These are phyloP conservation scores for Cyclostephanos tholiformis DNA, from an alignment of 108 stramenopile genomes.

Conservation along the genomic window DNA sequence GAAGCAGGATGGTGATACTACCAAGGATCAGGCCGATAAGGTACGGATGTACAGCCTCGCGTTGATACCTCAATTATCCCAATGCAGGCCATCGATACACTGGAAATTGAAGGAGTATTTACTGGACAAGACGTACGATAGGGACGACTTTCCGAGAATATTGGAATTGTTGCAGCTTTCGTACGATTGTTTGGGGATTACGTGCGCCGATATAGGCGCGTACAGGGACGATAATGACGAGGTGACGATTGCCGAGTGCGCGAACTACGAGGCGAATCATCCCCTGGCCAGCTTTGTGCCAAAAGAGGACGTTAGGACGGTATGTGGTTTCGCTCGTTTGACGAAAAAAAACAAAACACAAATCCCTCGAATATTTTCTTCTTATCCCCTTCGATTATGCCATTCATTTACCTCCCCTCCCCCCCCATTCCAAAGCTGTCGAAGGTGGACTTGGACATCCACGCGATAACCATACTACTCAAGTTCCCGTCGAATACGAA, in stretches of 20 bases:
- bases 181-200: slow-evolving; percentile 78
- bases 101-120: slow-evolving; percentile 65
- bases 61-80: slow-evolving; percentile 76
- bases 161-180: slow-evolving; percentile 58
- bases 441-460: slow-evolving; percentile 75
- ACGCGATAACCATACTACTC: slow-evolving; percentile 36
- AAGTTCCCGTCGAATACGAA: slow-evolving; percentile 42
- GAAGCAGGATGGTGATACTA: slow-evolving; percentile 19
- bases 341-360: no score
- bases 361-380: no score
- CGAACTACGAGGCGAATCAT: slow-evolving; percentile 28
- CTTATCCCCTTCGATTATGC: no score
- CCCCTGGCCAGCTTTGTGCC: slow-evolving; percentile 71
- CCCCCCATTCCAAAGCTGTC: slow-evolving; percentile 14
- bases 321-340: no score
- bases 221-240: slow-evolving; percentile 10
- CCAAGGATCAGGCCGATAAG: slow-evolving; percentile 32
- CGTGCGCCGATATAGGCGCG: slow-evolving; percentile 73
- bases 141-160: slow-evolving; percentile 54
- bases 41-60: slow-evolving; percentile 66
- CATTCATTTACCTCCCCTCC: neutral
- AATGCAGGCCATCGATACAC: slow-evolving; percentile 73
- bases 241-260: slow-evolving; percentile 45
- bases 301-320: slow-evolving; percentile 43
- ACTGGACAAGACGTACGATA: slow-evolving; percentile 50